These are phyloP conservation scores for Mimosa bimucronata DNA, from an alignment of 306 rosid genomes.

Conservation along the genomic window DNA sequence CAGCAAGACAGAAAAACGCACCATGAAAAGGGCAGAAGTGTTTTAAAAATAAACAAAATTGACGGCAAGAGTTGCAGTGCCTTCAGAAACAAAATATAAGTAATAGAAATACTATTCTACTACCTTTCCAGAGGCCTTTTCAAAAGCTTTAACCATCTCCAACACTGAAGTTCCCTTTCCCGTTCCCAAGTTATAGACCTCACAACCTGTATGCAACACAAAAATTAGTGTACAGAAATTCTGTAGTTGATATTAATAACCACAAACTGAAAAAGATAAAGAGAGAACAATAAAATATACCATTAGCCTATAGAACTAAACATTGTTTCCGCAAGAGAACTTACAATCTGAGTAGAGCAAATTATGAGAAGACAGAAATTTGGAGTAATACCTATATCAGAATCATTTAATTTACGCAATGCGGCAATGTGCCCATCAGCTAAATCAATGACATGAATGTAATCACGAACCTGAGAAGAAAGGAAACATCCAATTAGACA, in stretches of 20 bases:
- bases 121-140: constrained; percentile 92
- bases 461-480: constrained; percentile 87
- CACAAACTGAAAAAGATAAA: neutral
- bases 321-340: constrained; percentile 18
- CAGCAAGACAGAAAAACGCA: constrained; percentile 13
- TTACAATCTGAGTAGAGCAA: neutral
- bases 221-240: constrained; percentile 19
- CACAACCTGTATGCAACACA: constrained; percentile 66
- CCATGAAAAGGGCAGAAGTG: neutral
- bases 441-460: constrained; percentile 92
- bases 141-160: constrained; percentile 96
- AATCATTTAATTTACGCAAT: constrained; percentile 65
- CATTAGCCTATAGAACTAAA: neutral
- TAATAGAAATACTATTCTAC: constrained; percentile 13
- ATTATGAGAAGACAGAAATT: neutral
- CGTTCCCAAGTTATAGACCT: constrained; percentile 94
- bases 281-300: neutral
- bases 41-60: neutral
- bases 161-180: constrained; percentile 96
- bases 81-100: neutral
- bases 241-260: neutral
- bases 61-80: neutral
- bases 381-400: constrained; percentile 63
- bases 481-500: constrained; percentile 30
- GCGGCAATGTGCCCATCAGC: constrained; percentile 99